These are phyloP conservation scores for Pontederia crassipes DNA, from an alignment of 176 grass and related monocot species.

Conservation along the genomic window DNA sequence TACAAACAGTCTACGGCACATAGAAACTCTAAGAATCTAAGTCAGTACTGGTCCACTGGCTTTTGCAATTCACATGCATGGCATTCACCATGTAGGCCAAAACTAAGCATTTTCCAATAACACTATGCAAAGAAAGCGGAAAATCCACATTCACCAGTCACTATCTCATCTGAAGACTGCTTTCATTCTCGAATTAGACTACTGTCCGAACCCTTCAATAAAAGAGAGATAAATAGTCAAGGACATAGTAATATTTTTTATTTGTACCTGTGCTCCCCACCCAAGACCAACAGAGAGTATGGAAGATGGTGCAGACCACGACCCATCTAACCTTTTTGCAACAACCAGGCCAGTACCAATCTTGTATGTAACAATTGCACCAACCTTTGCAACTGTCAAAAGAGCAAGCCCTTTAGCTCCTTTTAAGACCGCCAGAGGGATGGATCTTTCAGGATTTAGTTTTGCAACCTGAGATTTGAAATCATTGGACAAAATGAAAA, in stretches of 20 bases:
- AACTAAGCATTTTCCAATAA: no score
- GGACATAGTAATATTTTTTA: not conserved
- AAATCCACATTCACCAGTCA: no score
- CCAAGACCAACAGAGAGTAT: constrained; percentile 66
- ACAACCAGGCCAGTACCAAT: constrained; percentile 72
- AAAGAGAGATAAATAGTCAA: not conserved
- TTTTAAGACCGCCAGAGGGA: constrained; percentile 56
- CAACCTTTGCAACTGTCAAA: constrained; percentile 64
- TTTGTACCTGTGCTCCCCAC: constrained; percentile 81
- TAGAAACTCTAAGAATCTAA: no score
- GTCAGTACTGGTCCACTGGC: no score
- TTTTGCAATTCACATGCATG: no score
- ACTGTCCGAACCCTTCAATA: not conserved
- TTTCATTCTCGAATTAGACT: not conserved
- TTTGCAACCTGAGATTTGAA: constrained; percentile 40
- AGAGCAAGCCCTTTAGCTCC: constrained; percentile 72
- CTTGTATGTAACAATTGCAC: constrained; percentile 75
- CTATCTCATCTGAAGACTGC: not conserved
- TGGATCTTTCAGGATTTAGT: constrained; percentile 69
- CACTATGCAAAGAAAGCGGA: no score
- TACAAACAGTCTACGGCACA: no score
- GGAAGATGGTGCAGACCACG: constrained; percentile 75
- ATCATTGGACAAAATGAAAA: not conserved
- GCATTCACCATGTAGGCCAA: no score
- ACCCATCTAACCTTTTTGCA: constrained; percentile 60